A percentile compares a stretch with the other conserved stretches of the same genome.
These are phyloP conservation scores for Elymus sibiricus DNA, from an alignment of 176 grass and related monocot genomes.

Conservation along the genomic window DNA sequence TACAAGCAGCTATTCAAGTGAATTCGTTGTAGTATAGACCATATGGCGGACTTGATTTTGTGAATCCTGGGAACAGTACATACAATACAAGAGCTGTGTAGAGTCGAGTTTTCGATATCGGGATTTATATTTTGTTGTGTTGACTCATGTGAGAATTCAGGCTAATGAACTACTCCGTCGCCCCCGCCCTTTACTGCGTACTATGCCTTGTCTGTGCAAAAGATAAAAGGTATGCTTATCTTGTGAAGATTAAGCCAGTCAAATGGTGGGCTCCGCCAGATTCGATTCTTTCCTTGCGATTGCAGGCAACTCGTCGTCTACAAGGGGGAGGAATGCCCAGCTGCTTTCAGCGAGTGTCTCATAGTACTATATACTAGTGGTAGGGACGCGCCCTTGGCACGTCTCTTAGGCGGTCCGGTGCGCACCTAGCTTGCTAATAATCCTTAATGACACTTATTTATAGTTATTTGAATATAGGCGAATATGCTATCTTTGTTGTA, in stretches of 20 bases:
- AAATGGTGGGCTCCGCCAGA: not conserved
- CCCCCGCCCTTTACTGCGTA: not conserved
- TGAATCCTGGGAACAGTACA: slow-evolving; percentile 24
- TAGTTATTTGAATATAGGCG: no score
- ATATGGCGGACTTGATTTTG: slow-evolving; percentile 7
- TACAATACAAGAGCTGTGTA: slow-evolving; percentile 35
- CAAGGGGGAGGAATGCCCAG: not conserved
- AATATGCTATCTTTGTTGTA: no score
- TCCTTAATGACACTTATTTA: no score
- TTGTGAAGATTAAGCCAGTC: not conserved
- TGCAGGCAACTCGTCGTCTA: not conserved
- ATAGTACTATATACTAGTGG: no score
- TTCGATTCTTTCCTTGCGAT: not conserved
- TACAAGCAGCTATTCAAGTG: slow-evolving; percentile 24
- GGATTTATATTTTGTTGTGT: slow-evolving; percentile 5
- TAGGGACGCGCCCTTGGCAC: no score
- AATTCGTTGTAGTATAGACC: slow-evolving; percentile 39
- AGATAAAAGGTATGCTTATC: no score
- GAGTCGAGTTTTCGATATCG: slow-evolving; percentile 8
- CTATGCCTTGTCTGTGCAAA: not conserved
- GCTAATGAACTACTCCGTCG: not conserved
- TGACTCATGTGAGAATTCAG: not conserved
- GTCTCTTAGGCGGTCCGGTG: no score
- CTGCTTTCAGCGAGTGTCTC: not conserved
- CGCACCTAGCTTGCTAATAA: no score